These are phyloP conservation scores for Lactifluus piperatus DNA, from an alignment of 768 basidiomycete species.

Conservation along the genomic window DNA sequence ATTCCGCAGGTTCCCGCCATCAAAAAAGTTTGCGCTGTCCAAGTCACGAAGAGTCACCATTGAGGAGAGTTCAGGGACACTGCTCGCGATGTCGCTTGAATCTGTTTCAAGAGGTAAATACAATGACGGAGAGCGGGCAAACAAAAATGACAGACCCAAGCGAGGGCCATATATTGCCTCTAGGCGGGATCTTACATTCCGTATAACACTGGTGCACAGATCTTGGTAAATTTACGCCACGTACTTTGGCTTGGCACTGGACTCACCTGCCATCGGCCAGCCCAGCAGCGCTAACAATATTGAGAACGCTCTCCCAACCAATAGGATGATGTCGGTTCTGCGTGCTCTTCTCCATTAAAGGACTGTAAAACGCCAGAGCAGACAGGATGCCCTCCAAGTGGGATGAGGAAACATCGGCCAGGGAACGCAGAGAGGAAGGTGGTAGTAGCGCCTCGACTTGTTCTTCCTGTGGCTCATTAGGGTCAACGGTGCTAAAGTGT, in stretches of 20 bases:
- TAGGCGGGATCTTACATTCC: constrained; percentile 13
- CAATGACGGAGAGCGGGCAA: neutral
- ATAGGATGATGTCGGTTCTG: constrained; percentile 57
- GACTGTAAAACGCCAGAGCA: constrained; percentile 46
- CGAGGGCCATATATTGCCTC: constrained; percentile 13
- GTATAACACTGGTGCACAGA: neutral
- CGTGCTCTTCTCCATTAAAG: constrained; percentile 46
- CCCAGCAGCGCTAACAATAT: constrained; percentile 38
- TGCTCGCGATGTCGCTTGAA: neutral
- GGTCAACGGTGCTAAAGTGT: neutral
- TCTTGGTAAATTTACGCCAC: neutral
- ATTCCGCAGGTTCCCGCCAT: neutral
- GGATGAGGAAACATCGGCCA: constrained; percentile 37
- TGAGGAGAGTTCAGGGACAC: neutral
- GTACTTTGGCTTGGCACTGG: neutral
- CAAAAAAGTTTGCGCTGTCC: constrained; percentile 6
- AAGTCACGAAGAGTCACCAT: constrained; percentile 4
- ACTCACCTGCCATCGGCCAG: constrained; percentile 25
- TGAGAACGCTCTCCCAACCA: constrained; percentile 56
- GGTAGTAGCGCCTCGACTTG: constrained; percentile 27
- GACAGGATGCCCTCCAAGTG: constrained; percentile 46
- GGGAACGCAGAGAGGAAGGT: constrained; percentile 27
- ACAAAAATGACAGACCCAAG: constrained; percentile 1
- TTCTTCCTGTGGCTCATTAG: constrained; percentile 15
- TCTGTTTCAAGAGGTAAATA: neutral